Evolutionary conservation across 306 rosid genomes (phyloP).

Genomic region (Elaeagnus macrophylla): DNA sequence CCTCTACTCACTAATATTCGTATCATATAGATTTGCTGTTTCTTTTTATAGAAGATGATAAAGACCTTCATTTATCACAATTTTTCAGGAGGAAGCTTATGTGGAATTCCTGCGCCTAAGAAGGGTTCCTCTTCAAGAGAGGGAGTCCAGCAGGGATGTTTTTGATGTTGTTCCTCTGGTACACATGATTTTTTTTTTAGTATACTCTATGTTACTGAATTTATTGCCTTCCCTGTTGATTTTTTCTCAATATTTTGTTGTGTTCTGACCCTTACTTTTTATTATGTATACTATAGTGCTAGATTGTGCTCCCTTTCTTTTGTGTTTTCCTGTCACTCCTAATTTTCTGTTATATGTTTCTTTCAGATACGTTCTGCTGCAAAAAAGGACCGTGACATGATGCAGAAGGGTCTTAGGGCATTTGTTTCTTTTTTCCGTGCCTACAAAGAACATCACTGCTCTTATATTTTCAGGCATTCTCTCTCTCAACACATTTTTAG

Average conservation of each 20-base stretch:
- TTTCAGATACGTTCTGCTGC: slow-evolving; percentile 67
- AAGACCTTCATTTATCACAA: background rate
- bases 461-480: slow-evolving; percentile 70
- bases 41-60: slow-evolving; percentile 4
- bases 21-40: slow-evolving; percentile 6
- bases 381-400: slow-evolving; percentile 77
- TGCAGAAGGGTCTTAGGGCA: slow-evolving; percentile 85
- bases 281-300: background rate
- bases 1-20: background rate
- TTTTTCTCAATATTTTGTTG: background rate
- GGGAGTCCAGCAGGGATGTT: slow-evolving; percentile 44
- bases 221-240: too few species aligned
- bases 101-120: slow-evolving; percentile 66
- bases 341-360: too few species aligned
- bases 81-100: slow-evolving; percentile 70
- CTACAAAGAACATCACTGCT: slow-evolving; percentile 82
- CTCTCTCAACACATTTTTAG: background rate
- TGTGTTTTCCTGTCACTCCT: too few species aligned
- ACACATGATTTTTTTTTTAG: slow-evolving; percentile 13
- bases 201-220: too few species aligned
- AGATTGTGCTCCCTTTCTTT: slow-evolving; percentile 8
- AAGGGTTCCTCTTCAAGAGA: slow-evolving; percentile 70
- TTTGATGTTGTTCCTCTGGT: slow-evolving; percentile 73
- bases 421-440: slow-evolving; percentile 90
- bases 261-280: background rate